Conservation (phyloP, 352 stramenopile genomes). For the Globisporangium cederbergense region DNA sequence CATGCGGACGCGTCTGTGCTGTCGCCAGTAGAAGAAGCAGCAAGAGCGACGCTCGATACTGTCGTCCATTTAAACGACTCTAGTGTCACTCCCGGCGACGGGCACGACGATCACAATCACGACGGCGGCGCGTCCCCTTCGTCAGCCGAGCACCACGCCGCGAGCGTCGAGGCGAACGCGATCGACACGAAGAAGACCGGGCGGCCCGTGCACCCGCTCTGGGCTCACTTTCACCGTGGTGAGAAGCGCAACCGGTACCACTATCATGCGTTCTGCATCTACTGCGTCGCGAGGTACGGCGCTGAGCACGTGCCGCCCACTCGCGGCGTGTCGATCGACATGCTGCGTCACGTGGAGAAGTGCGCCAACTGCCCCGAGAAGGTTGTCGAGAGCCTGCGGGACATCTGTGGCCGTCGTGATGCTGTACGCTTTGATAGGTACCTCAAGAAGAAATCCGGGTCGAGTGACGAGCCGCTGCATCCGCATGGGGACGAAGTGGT, state of each 20-base stretch:
- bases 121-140: background rate
- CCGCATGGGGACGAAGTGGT: slow-evolving; percentile 10
- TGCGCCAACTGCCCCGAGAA: slow-evolving; percentile 65
- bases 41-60: background rate
- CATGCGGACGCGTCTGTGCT: background rate
- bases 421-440: slow-evolving; percentile 34
- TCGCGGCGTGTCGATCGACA: slow-evolving; percentile 75
- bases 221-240: slow-evolving; percentile 79
- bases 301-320: slow-evolving; percentile 53
- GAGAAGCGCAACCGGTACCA: slow-evolving; percentile 86
- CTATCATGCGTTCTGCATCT: slow-evolving; percentile 81
- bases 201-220: slow-evolving; percentile 68
- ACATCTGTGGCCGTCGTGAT: slow-evolving; percentile 50
- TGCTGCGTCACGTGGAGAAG: slow-evolving; percentile 77
- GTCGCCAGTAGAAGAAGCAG: background rate
- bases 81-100: background rate
- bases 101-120: background rate
- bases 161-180: slow-evolving; percentile 1
- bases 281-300: slow-evolving; percentile 65
- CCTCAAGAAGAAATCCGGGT: slow-evolving; percentile 26
- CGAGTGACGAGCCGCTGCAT: slow-evolving; percentile 15
- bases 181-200: slow-evolving; percentile 57
- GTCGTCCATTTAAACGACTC: background rate
- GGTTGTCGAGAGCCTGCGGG: slow-evolving; percentile 58
- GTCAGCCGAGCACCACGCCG: background rate